phyloP scores from a whole-genome alignment of 2,329 filamentous ascomycete genomes.

The Penicillium griseofulvum region DNA sequence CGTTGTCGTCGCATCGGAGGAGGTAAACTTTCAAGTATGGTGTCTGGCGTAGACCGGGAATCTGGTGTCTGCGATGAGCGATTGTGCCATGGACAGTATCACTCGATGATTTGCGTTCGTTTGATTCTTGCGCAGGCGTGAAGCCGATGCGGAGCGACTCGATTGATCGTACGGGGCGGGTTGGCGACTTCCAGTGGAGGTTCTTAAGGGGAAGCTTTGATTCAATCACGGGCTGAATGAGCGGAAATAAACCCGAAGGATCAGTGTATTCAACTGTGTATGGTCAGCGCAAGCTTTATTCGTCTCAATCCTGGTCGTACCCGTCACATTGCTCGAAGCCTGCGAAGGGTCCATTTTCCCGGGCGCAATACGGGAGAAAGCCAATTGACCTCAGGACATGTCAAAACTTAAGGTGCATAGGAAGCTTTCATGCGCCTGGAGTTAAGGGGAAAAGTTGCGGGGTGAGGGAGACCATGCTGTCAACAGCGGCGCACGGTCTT shows the following conservation, averaged over 20 bases:
- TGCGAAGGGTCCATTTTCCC: constrained; percentile 44
- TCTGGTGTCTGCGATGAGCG: constrained; percentile 76
- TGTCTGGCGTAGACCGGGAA: constrained; percentile 86
- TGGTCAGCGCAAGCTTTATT: constrained; percentile 17
- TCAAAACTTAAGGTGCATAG: background rate
- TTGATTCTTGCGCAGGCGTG: constrained; percentile 57
- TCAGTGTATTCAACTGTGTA: constrained; percentile 88
- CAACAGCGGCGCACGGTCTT: constrained; percentile 10
- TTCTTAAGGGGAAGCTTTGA: constrained; percentile 82
- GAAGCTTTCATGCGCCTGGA: constrained; percentile 5
- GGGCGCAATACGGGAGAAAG: constrained; percentile 24
- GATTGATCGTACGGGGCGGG: constrained; percentile 87
- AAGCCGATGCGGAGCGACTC: constrained; percentile 88
- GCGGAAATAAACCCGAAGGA: constrained; percentile 81
- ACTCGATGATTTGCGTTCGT: constrained; percentile 36
- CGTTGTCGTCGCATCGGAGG: constrained; percentile 91
- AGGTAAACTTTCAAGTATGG: constrained; percentile 91
- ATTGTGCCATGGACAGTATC: constrained; percentile 37
- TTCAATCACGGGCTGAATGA: constrained; percentile 73
- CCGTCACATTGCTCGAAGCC: constrained; percentile 69
- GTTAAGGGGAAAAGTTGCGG: constrained; percentile 7
- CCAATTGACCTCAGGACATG: constrained; percentile 29
- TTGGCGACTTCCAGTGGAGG: constrained; percentile 95
- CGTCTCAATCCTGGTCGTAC: constrained; percentile 42
- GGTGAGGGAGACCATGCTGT: constrained; percentile 10